Conservation (phyloP, 768 basidiomycete genomes). For the Kwoniella dendrophila region DNA sequence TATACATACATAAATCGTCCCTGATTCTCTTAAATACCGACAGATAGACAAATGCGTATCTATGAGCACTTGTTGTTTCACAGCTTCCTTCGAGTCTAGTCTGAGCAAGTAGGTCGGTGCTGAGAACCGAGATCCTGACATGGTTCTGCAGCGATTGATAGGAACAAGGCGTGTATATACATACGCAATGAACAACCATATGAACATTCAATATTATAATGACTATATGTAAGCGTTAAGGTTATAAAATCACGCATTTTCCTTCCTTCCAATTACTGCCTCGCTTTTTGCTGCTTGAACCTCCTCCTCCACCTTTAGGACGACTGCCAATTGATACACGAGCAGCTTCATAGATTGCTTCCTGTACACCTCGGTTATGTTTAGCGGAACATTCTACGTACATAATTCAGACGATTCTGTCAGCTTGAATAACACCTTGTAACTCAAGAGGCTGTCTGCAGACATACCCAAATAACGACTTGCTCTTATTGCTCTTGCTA, state of each 20-base stretch:
- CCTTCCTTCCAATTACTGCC: slow-evolving; percentile 11
- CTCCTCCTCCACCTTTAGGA: slow-evolving; percentile 37
- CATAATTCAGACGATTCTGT: slow-evolving; percentile 2
- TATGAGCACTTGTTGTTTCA: too few species aligned
- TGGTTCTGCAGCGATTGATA: too few species aligned
- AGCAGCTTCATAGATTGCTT: slow-evolving; percentile 81
- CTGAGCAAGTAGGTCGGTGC: too few species aligned
- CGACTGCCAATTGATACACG: slow-evolving; percentile 42
- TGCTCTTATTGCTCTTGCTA: slow-evolving; percentile 55
- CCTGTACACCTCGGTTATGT: slow-evolving; percentile 89
- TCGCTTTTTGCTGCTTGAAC: slow-evolving; percentile 8
- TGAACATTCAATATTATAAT: too few species aligned
- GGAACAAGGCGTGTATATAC: too few species aligned
- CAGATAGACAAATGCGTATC: too few species aligned
- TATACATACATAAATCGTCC: too few species aligned
- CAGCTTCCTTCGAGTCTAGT: too few species aligned
- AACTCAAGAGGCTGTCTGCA: neutral
- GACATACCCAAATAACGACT: slow-evolving; percentile 84
- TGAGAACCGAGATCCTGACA: too few species aligned
- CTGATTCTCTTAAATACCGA: too few species aligned
- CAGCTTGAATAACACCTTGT: neutral
- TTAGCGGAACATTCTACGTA: slow-evolving; percentile 90
- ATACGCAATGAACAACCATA: too few species aligned
- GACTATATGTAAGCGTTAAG: neutral
- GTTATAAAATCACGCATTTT: slow-evolving; percentile 30